Evolutionary conservation across 148 eudicot genomes (phyloP).

Genomic region (Fagopyrum esculentum): DNA sequence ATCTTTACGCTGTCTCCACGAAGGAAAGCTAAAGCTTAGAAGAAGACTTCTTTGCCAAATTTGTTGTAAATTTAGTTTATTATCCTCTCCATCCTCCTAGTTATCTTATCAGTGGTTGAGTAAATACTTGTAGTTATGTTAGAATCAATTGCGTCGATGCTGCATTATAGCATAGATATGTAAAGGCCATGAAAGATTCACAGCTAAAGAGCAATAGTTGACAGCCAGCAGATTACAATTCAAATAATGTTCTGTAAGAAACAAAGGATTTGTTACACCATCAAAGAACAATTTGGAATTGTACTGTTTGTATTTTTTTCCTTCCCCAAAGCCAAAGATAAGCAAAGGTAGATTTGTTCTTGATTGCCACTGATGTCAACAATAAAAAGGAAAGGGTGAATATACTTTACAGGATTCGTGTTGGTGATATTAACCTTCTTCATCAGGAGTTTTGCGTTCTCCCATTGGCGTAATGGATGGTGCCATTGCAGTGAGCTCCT

Average conservation of each 20-base stretch:
- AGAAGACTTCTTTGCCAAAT: too few species aligned
- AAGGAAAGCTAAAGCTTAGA: too few species aligned
- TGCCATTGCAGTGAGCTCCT: slow-evolving; percentile 26
- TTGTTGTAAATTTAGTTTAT: too few species aligned
- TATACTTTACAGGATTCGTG: neutral
- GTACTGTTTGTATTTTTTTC: neutral
- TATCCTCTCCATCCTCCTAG: too few species aligned
- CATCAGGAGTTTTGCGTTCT: slow-evolving; percentile 4
- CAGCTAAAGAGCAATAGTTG: neutral
- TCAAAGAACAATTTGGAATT: slow-evolving; percentile 4
- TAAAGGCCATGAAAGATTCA: neutral
- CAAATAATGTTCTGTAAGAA: neutral
- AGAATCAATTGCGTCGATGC: too few species aligned
- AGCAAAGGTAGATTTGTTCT: slow-evolving; percentile 3
- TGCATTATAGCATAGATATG: neutral
- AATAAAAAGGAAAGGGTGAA: neutral
- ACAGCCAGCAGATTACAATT: neutral
- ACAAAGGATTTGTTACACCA: slow-evolving; percentile 9
- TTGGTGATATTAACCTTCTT: neutral
- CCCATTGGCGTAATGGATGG: slow-evolving; percentile 41
- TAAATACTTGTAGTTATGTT: too few species aligned
- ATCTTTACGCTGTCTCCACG: too few species aligned
- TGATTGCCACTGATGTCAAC: slow-evolving; percentile 7
- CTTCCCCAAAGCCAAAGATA: neutral
- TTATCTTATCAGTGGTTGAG: too few species aligned